These are phyloP conservation scores for Austroboletus niveus DNA, from an alignment of 1,284 basidiomycete species.

Conservation along the genomic window DNA sequence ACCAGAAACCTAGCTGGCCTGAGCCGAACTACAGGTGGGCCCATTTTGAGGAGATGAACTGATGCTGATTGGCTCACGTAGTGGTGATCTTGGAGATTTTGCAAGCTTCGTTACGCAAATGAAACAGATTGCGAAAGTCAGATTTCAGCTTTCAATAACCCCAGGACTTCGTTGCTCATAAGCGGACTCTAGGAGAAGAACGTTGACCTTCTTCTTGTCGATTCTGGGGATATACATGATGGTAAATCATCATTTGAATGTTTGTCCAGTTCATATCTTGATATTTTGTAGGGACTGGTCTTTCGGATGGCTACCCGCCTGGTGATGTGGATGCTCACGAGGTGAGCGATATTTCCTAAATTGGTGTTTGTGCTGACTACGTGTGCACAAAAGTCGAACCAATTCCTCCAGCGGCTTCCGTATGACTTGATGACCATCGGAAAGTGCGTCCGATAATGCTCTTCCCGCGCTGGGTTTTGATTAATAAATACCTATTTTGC, in stretches of 20 bases:
- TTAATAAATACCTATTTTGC: slow-evolving; percentile 13
- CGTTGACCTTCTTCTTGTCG: slow-evolving; percentile 69
- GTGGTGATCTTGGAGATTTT: slow-evolving; percentile 79
- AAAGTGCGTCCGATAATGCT: slow-evolving; percentile 48
- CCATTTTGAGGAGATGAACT: background rate
- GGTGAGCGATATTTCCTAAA: slow-evolving; percentile 33
- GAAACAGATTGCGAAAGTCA: slow-evolving; percentile 64
- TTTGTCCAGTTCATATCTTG: slow-evolving; percentile 1
- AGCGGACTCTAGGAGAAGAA: slow-evolving; percentile 48
- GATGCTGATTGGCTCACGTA: slow-evolving; percentile 19
- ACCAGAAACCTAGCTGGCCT: slow-evolving; percentile 65
- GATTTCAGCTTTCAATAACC: slow-evolving; percentile 17
- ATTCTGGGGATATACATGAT: slow-evolving; percentile 83
- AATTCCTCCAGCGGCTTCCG: slow-evolving; percentile 71
- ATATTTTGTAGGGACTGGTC: slow-evolving; percentile 53
- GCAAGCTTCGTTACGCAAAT: slow-evolving; percentile 80
- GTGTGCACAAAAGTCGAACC: slow-evolving; percentile 48
- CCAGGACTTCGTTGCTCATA: background rate
- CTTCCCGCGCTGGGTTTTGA: background rate
- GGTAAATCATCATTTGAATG: slow-evolving; percentile 37
- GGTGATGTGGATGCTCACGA: slow-evolving; percentile 72
- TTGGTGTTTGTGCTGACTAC: background rate
- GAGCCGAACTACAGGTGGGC: slow-evolving; percentile 72
- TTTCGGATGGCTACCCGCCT: slow-evolving; percentile 69
- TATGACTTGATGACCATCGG: slow-evolving; percentile 87